These are phyloP conservation scores for Didymella glomerata DNA, from an alignment of 2,329 filamentous ascomycete species.

Conservation along the genomic window DNA sequence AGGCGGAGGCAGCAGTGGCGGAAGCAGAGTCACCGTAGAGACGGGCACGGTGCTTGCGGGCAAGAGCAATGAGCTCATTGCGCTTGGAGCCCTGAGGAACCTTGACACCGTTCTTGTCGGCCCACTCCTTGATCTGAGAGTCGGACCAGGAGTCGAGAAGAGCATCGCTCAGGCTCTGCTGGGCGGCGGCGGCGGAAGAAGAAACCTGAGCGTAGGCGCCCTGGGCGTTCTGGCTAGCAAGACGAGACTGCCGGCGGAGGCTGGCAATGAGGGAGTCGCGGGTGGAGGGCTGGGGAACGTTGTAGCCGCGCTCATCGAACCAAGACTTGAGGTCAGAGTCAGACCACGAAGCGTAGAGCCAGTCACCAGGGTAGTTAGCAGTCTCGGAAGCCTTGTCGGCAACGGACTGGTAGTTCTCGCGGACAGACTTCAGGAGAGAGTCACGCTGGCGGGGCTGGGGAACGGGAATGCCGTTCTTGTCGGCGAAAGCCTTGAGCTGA, in stretches of 20 bases:
- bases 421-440: constrained; percentile 77
- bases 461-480: constrained; percentile 85
- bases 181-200: constrained; percentile 64
- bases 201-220: constrained; percentile 58
- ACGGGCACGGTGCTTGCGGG: constrained; percentile 83
- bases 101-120: constrained; percentile 86
- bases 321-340: constrained; percentile 94
- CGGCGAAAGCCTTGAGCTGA: constrained; percentile 90
- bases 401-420: constrained; percentile 79
- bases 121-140: constrained; percentile 87
- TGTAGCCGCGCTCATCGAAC: constrained; percentile 87
- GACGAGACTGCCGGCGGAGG: constrained; percentile 88
- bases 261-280: constrained; percentile 89
- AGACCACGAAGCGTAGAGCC: constrained; percentile 90
- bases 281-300: constrained; percentile 81
- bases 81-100: constrained; percentile 91
- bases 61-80: constrained; percentile 88
- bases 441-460: constrained; percentile 90
- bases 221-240: constrained; percentile 75
- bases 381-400: constrained; percentile 82
- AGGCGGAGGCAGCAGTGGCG: constrained; percentile 64
- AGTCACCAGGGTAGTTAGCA: constrained; percentile 87
- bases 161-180: constrained; percentile 79
- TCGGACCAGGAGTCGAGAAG: constrained; percentile 92
- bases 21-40: constrained; percentile 72